phyloP scores from a whole-genome alignment of 2,329 filamentous ascomycete genomes.

The Venturia carpophila region DNA sequence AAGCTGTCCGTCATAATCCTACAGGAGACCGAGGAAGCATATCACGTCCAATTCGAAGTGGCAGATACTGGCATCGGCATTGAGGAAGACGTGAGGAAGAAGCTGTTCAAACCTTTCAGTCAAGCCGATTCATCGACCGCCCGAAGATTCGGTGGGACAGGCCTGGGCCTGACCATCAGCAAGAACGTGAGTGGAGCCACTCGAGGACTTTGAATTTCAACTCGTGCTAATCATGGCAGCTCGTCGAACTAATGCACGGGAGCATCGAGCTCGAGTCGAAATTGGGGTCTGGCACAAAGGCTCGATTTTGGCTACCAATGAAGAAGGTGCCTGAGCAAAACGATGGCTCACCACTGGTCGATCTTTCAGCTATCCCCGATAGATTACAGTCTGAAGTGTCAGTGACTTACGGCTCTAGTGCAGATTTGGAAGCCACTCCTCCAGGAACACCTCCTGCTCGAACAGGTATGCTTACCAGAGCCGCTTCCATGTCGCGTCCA shows the following conservation, averaged over 20 bases:
- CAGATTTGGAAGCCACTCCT: slow-evolving; percentile 49
- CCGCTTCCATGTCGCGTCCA: neutral
- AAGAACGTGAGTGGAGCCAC: slow-evolving; percentile 48
- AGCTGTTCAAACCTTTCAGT: slow-evolving; percentile 71
- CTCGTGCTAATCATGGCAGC: slow-evolving; percentile 20
- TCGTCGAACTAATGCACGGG: slow-evolving; percentile 72
- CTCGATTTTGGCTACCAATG: slow-evolving; percentile 70
- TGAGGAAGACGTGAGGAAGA: slow-evolving; percentile 64
- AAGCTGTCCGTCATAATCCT: slow-evolving; percentile 58
- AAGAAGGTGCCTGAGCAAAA: slow-evolving; percentile 55
- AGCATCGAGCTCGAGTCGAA: slow-evolving; percentile 62
- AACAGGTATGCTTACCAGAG: neutral
- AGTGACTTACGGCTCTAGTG: slow-evolving; percentile 51
- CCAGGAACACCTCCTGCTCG: slow-evolving; percentile 27
- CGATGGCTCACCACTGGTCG: slow-evolving; percentile 46
- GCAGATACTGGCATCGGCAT: slow-evolving; percentile 78
- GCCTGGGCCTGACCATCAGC: slow-evolving; percentile 69
- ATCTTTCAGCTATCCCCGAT: slow-evolving; percentile 58
- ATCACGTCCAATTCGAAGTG: slow-evolving; percentile 63
- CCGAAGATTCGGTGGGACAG: slow-evolving; percentile 69
- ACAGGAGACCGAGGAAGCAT: slow-evolving; percentile 54
- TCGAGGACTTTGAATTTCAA: neutral
- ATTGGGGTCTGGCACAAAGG: slow-evolving; percentile 61
- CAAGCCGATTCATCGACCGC: slow-evolving; percentile 77
- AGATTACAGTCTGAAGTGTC: slow-evolving; percentile 51